Evolutionary conservation across 768 basidiomycete genomes (phyloP), one percentile per base, ranked within the genome.

Genomic region (Lyophyllum atratum): DNA sequence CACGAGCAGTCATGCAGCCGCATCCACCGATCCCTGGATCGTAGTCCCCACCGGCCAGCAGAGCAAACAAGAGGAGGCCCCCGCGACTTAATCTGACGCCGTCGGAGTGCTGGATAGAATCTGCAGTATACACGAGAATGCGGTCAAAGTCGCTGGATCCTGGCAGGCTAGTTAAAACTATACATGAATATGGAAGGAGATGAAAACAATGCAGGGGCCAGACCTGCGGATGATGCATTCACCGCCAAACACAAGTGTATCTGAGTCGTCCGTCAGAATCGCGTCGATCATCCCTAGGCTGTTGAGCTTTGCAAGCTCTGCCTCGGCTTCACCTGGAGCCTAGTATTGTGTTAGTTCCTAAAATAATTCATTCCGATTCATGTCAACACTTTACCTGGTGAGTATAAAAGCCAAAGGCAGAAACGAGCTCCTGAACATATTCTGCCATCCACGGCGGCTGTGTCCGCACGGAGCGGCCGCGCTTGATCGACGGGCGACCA

Each of bases 21-120:
- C 79, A 84, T 11, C 80, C 75, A 6, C 66, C 60, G 2, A 84
- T 67, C 22, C 82, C 82, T 11, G 68, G 79, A 17, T 82, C 75
- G 60, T 90, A 90, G 65, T 90, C 87, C 2, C 87, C 87, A 0
- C 89, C 87, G 12, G 78, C 76, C n/a, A 89, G 72, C 4, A 89
- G 73, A 3, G 80, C 86, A 15, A 87, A 79, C 5, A 89, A 76
- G 49, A 87, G 78, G 47, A 85, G 74, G 10, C 85, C 85, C 37
- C 77, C 72, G 22, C 48, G 45, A 19, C 54, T 57, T 15, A 64
- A 45, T 12, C 22, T 22, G 2, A 60, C 55, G 22, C 33, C 31
- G 24, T 47, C 42, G 11, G 25, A 11, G 31, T 51, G 17, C 28
- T 61, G 31, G 15, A 54, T 54, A 19, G 34, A 31, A 37, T 49